These are phyloP conservation scores for Boletus sp. DNA, from an alignment of 1,284 basidiomycete species.

Conservation along the genomic window DNA sequence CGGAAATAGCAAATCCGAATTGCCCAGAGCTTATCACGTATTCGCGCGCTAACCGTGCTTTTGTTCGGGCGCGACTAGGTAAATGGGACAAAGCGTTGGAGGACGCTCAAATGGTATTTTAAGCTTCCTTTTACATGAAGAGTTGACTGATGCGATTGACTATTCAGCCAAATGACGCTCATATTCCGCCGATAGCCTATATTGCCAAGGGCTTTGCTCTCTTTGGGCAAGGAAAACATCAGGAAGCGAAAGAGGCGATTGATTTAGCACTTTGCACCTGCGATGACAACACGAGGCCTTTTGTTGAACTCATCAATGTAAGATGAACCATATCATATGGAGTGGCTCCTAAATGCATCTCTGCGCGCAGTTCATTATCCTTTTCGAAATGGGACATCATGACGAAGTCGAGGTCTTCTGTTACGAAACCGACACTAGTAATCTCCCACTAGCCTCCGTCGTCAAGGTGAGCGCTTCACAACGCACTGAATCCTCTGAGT, in stretches of 20 bases:
- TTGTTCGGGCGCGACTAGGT: slow-evolving; percentile 5
- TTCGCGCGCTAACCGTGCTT: slow-evolving; percentile 5
- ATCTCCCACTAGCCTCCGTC: neutral
- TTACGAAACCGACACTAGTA: neutral
- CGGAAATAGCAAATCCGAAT: slow-evolving; percentile 1
- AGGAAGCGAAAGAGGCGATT: slow-evolving; percentile 8
- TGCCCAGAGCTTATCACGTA: neutral
- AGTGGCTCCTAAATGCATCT: neutral
- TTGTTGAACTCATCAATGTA: slow-evolving; percentile 11
- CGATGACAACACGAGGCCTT: neutral
- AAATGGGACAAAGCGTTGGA: slow-evolving; percentile 2
- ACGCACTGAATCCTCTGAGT: neutral
- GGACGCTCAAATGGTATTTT: neutral
- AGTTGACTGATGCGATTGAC: neutral
- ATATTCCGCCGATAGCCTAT: neutral
- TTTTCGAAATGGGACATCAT: slow-evolving; percentile 1
- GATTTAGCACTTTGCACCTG: neutral
- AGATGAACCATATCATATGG: neutral
- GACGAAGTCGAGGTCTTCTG: neutral
- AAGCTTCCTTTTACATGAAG: neutral
- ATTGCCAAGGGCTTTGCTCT: slow-evolving; percentile 2
- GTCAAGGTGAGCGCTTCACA: neutral
- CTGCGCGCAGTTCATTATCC: neutral
- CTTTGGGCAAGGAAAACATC: slow-evolving; percentile 11
- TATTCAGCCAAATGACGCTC: neutral